Base-by-base conservation (phyloP, 257 asterid genomes). In the Fraxinus anomala region DNA sequence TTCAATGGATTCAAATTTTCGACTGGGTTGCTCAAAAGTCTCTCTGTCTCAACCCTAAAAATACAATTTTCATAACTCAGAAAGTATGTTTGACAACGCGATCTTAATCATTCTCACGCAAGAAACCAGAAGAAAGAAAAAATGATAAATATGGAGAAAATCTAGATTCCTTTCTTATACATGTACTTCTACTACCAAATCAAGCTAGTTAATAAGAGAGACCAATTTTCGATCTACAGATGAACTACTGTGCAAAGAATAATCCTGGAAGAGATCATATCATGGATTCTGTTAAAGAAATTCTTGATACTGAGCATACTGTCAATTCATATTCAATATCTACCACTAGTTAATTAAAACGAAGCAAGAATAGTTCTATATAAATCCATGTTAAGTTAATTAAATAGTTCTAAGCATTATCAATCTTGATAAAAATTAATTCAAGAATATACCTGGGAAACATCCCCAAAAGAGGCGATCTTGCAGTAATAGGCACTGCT, bases 401-500 rank as follows among this genome's bases (percentile, higher is more conserved):
- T 66, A 3, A 5, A 40, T 34, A 63, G 61, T 47, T 21, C n/a
- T 5, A 26, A 76, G 39, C 73, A 72, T 3, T 30, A 28, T 19
- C 31, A 0, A 68, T 23, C n/a, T 75, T 23, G 59, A 73, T 74
- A 39, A 59, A 36, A 73, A 36, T 34, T 30, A 79, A 75, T 7
- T 54, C 76, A 26, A 61, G 42, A 69, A 39, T 70, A 74, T 88
- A 95, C 99, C 97, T 91, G 2, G 97, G 93, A 76, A 91, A 89
- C 86, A 86, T 81, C 34, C 89, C 95, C 4, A 94, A 91, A 42
- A 86, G 86, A 30, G 99, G 96, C 74, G 92, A 86, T 83, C 94
- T 89, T 6, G 97, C 81, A 72, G 99, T 87, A 71, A 96, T 87
- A 30, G 98, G 95, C 74, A 96, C 88, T 67, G 97, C 98, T 82